phyloP scores from a whole-genome alignment of 805 yeast genomes.

The Babjeviella inositovora region DNA sequence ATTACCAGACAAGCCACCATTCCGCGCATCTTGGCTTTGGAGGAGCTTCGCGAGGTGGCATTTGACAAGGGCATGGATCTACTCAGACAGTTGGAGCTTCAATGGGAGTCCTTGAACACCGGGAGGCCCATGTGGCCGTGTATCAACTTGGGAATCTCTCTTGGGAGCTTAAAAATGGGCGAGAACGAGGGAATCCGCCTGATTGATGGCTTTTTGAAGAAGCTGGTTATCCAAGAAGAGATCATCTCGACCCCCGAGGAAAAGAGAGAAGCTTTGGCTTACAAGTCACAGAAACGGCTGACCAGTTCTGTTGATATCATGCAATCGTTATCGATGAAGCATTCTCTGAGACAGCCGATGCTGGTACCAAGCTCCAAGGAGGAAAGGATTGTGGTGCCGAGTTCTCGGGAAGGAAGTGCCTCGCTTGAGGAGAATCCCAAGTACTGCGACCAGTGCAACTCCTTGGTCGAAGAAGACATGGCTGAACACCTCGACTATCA shows the following conservation, averaged over 20 bases:
- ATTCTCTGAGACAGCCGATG: constrained; percentile 2
- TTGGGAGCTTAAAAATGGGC: constrained; percentile 3
- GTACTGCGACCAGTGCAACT: constrained; percentile 11
- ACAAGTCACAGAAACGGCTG: constrained; percentile 1
- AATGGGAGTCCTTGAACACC: constrained; percentile 8
- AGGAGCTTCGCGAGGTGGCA: constrained; percentile 13
- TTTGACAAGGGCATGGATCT: constrained; percentile 6
- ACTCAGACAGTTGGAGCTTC: constrained; percentile 7
- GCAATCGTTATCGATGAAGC: too few species aligned
- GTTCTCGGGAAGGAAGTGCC: constrained; percentile 4
- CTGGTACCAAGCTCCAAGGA: constrained; percentile 1
- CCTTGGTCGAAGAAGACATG: constrained; percentile 4
- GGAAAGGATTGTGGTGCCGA: constrained; percentile 2
- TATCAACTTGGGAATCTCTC: constrained; percentile 3
- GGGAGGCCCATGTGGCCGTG: constrained; percentile 5
- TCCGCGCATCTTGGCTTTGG: constrained; percentile 16
- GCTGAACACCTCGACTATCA: constrained; percentile 22
- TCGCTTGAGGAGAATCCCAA: too few species aligned
- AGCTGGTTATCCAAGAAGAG: constrained; percentile 1
- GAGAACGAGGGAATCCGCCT: constrained; percentile 1
- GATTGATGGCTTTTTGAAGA: constrained; percentile 2
- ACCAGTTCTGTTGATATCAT: constrained; percentile 5
- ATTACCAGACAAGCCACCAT: constrained; percentile 26
- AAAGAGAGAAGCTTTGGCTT: constrained; percentile 3
- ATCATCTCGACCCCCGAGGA: constrained; percentile 1